These are phyloP conservation scores for Blastobotrys robertii DNA, from an alignment of 805 yeast genomes.

Conservation along the genomic window DNA sequence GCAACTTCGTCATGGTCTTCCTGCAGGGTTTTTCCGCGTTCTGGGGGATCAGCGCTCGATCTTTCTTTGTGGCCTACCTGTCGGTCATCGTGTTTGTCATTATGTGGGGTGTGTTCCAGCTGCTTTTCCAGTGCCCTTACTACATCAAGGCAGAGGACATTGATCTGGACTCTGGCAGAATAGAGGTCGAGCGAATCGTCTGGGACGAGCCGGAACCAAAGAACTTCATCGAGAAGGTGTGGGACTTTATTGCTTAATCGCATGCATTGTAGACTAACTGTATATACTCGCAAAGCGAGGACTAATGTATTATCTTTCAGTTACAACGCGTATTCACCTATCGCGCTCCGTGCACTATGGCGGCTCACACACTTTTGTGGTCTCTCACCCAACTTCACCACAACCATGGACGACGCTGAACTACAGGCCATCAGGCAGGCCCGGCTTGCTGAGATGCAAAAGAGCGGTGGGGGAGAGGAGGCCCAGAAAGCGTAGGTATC, in stretches of 20 bases:
- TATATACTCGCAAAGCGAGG: no score
- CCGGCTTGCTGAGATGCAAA: slow-evolving; percentile 75
- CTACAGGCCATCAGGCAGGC: slow-evolving; percentile 87
- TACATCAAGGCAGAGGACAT: slow-evolving; percentile 32
- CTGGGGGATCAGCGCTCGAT: slow-evolving; percentile 32
- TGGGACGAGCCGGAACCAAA: slow-evolving; percentile 36
- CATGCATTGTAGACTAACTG: background rate
- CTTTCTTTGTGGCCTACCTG: slow-evolving; percentile 62
- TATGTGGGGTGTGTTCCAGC: slow-evolving; percentile 40
- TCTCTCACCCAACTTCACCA: slow-evolving; percentile 1
- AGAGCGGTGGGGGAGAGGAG: slow-evolving; percentile 18
- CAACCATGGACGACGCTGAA: slow-evolving; percentile 73
- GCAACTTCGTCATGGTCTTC: slow-evolving; percentile 47
- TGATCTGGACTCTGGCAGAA: slow-evolving; percentile 60
- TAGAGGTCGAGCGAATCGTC: slow-evolving; percentile 48
- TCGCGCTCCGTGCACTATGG: no score
- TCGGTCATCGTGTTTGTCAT: slow-evolving; percentile 53
- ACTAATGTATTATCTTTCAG: no score
- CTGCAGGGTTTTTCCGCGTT: slow-evolving; percentile 68
- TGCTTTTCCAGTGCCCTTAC: slow-evolving; percentile 12
- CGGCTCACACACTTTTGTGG: background rate
- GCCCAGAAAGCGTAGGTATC: slow-evolving; percentile 5
- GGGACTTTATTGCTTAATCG: slow-evolving; percentile 3
- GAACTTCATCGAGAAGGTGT: slow-evolving; percentile 6
- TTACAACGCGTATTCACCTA: no score